Evolutionary conservation across 768 basidiomycete genomes (phyloP), one percentile per base, ranked within the genome.

Genomic region (Suillus lakei): DNA sequence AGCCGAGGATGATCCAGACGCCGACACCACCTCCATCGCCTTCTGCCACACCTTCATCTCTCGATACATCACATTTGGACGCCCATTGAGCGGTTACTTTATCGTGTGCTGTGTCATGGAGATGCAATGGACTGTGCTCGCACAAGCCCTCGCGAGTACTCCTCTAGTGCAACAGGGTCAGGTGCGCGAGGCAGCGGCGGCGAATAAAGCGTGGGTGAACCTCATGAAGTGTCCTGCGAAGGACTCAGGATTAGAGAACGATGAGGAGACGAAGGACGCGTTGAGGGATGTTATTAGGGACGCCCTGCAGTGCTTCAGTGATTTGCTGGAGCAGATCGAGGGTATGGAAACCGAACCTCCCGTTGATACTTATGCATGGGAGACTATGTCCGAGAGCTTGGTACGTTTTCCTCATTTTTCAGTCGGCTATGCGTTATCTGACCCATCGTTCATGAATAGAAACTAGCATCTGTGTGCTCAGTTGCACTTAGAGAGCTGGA

Each of bases 331-430:
- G 6, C 93, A 95, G 73, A 90, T 95, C 60, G 87, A 93, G 72
- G 91, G 91, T 66, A 88, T 95, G 87, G 92, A 94, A 16, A 80
- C 82, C 4, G 91, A 93, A 65, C 93, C 92, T 15, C 84, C 90
- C 0, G 71, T 90, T 39, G 94, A 96, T 73, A 92, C 91, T n/a
- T 96, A 95, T 76, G 88, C 92, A 60, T 95, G 91, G 90, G 94
- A 96, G 73, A 95, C 94, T 0, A 90, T 96, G 89, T 92, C 94
- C 12, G 94, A 96, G 73, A 91, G 91, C 69, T 76, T 96, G 83
- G 94, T 93, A 86, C 77, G 46, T 26, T 59, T 30, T 63, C 61
- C 13, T 28, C 28, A 23, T 5, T 26, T 54, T 38, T 15, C 15
- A n/a, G 44, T 18, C 39, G n/a, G 53, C 46, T 62, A 43, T 7